Evolutionary conservation across 768 basidiomycete genomes (phyloP).

Genomic region (Hericium rajendrae): DNA sequence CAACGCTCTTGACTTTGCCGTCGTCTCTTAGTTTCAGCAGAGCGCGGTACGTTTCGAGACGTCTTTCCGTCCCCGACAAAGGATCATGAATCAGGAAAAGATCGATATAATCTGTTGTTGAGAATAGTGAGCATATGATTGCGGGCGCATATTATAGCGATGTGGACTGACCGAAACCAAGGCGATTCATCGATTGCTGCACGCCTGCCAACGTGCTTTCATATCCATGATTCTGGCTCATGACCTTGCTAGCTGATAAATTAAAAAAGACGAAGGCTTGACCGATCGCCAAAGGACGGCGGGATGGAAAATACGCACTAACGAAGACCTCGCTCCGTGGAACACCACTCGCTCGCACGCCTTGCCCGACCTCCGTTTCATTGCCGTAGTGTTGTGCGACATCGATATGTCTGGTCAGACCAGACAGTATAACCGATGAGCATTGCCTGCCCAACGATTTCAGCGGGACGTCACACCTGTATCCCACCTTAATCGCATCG

Average conservation of each 20-base stretch:
- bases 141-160: background rate
- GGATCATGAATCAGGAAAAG: conserved; percentile 77
- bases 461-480: too few relatives aligned
- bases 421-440: too few relatives aligned
- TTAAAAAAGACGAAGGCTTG: too few relatives aligned
- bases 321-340: conserved; percentile 55
- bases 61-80: conserved; percentile 46
- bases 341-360: conserved; percentile 46
- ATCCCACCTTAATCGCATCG: too few relatives aligned
- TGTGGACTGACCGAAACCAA: background rate
- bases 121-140: background rate
- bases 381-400: conserved; percentile 63
- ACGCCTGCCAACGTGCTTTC: conserved; percentile 5
- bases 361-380: conserved; percentile 52
- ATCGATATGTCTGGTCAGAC: conserved; percentile 50
- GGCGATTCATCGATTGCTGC: conserved; percentile 1
- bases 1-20: conserved; percentile 62
- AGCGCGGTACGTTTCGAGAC: conserved; percentile 63
- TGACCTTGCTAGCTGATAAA: conserved; percentile 11
- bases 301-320: conserved; percentile 33
- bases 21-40: conserved; percentile 46
- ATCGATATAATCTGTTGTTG: conserved; percentile 47
- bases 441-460: too few relatives aligned
- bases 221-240: conserved; percentile 6
- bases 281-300: background rate